Conservation (phyloP, 2,329 filamentous ascomycete genomes). For the Teratosphaeria epicoccoides region DNA sequence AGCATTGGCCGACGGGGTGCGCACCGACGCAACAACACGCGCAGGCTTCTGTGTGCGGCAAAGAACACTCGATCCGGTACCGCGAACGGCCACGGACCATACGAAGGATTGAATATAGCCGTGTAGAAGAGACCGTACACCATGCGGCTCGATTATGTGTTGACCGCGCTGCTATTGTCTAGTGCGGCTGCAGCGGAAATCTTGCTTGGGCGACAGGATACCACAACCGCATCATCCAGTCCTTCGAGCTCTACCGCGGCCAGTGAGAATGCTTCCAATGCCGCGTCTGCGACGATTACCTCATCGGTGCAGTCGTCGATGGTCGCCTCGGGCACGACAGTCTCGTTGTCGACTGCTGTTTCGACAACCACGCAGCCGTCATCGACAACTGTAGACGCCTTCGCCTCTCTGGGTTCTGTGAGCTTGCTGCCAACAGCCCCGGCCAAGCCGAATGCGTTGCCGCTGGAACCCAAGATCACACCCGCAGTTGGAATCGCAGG, state of each 20-base stretch:
- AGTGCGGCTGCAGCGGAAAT: neutral
- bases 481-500: conserved; percentile 74
- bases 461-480: conserved; percentile 63
- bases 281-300: neutral
- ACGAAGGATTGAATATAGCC: neutral
- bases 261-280: neutral
- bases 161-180: conserved; percentile 1
- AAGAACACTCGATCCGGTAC: neutral
- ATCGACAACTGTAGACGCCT: neutral
- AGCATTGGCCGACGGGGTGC: neutral
- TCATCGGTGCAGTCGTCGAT: neutral
- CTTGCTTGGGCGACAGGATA: neutral
- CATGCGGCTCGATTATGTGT: conserved; percentile 1
- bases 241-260: neutral
- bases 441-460: conserved; percentile 49
- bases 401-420: neutral
- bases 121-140: neutral
- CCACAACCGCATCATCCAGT: neutral
- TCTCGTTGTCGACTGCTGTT: neutral
- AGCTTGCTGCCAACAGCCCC: neutral
- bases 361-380: neutral
- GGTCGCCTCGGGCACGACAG: neutral
- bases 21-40: neutral
- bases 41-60: neutral
- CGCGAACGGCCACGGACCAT: neutral